Base-by-base conservation (phyloP, 176 grass and related monocot species). In the Alopecurus myosuroides region DNA sequence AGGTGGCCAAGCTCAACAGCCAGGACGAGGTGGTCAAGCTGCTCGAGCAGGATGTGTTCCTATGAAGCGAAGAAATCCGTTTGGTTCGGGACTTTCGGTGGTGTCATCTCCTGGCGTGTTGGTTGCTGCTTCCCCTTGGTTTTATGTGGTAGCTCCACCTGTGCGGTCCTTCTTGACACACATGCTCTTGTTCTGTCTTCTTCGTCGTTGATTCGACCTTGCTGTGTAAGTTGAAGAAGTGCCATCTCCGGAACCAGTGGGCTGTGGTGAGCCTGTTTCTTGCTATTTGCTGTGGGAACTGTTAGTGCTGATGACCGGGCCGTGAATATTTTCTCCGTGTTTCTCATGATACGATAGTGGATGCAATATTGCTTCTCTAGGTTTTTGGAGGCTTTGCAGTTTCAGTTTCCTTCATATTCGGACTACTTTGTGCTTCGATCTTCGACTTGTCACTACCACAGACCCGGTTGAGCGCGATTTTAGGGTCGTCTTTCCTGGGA, bases 11-110 rank as follows among this genome's bases (percentile, higher is more conserved):
- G 81, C 88, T 97, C 66, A 97, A 97, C 81, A 92, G 81, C 48
- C 95, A 97, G 78, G 88, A 91, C 14, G 92, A 97, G 67, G 90
- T 94, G 19, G 68, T 97, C 20, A 97, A 97, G 92, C 81, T 97
- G 74, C 88, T 97, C 25, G 95, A 94, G 81, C 92, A 91, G 81
- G 95, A 94, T n/a, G 92, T 82, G 11, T 97, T 97, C 78, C 89
- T 97, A 76, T 97, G 89, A 91, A 65, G 9, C 9, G 17, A 75
- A 62, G 20, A 52, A 37, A 72, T 42, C 9, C 31, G 26, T 37
- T 36, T 64, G 41, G 28, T 66, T 70, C 50, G 23, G 28, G 72
- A 49, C 70, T 73, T 3, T 30, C 0, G 17, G 15, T 20, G 28
- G 44, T 12, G 62, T 77, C 44, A 26, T 65, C 36, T 39, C 11